phyloP scores from a whole-genome alignment of 768 basidiomycete species.

The Russula olivacea region DNA sequence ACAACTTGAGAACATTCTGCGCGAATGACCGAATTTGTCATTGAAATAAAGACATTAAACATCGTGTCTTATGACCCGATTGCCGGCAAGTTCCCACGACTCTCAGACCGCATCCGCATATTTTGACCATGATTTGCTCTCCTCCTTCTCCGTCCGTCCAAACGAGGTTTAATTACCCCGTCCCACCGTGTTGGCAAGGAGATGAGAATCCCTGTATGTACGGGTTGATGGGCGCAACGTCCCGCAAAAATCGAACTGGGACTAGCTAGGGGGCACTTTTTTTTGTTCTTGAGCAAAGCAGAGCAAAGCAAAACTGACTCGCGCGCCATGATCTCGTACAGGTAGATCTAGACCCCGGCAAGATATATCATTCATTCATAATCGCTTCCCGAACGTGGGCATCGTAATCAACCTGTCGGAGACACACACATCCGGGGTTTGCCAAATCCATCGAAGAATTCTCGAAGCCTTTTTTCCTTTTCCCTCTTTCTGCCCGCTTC shows the following conservation, averaged over 20 bases:
- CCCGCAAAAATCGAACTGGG: not conserved
- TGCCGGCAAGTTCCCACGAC: not conserved
- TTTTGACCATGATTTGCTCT: not conserved
- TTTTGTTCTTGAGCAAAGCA: no score
- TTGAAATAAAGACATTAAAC: conserved; percentile 8
- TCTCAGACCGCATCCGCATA: no score
- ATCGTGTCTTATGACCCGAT: conserved; percentile 4
- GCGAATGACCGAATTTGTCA: conserved; percentile 4
- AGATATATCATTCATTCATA: not conserved
- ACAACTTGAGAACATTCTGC: conserved; percentile 1
- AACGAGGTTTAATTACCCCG: conserved; percentile 19
- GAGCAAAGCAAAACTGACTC: no score
- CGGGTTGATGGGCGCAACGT: not conserved
- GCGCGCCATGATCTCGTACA: no score
- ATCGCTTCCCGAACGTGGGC: not conserved
- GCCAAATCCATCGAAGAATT: conserved; percentile 6
- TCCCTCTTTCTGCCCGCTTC: not conserved
- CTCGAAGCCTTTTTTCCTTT: not conserved
- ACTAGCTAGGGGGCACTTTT: not conserved
- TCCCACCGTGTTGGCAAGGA: conserved; percentile 16
- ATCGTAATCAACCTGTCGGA: not conserved
- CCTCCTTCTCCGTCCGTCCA: not conserved
- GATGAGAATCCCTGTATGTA: not conserved
- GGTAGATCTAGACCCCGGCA: no score
- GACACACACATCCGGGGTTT: not conserved